Evolutionary conservation across 495 filamentous ascomycete species (phyloP).

Genomic region (Glarea lozoyensis): DNA sequence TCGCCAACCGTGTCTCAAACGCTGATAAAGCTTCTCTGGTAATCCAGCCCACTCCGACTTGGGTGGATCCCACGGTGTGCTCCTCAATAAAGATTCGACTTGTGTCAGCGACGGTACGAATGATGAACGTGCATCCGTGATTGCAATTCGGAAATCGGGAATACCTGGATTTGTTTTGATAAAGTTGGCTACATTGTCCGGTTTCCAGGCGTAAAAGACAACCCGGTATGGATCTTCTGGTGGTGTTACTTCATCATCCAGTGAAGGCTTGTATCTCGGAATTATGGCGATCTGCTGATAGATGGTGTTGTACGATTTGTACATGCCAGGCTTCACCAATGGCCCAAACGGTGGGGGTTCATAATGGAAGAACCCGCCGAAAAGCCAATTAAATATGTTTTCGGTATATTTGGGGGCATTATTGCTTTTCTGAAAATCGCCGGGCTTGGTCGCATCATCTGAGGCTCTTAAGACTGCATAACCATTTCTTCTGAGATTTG

Average conservation of each 20-base stretch:
- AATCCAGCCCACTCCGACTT: constrained; percentile 33
- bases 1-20: constrained; percentile 77
- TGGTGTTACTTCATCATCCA: constrained; percentile 17
- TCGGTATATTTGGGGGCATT: neutral
- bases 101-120: constrained; percentile 63
- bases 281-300: constrained; percentile 71
- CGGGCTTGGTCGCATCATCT: constrained; percentile 9
- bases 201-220: constrained; percentile 74
- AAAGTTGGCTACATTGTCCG: constrained; percentile 49
- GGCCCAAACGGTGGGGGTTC: constrained; percentile 44
- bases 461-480: constrained; percentile 70
- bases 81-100: constrained; percentile 57
- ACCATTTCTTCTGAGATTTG: constrained; percentile 71
- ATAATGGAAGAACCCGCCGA: constrained; percentile 13
- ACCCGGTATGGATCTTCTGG: constrained; percentile 55
- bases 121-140: constrained; percentile 66
- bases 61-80: constrained; percentile 56
- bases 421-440: neutral
- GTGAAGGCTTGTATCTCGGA: constrained; percentile 56
- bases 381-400: constrained; percentile 20
- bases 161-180: constrained; percentile 63
- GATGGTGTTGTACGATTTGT: constrained; percentile 70
- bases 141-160: constrained; percentile 76
- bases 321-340: constrained; percentile 64
- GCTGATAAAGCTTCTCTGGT: constrained; percentile 42